Conservation (phyloP, 805 yeast species). For the Nakazawaea wickerhamii region DNA sequence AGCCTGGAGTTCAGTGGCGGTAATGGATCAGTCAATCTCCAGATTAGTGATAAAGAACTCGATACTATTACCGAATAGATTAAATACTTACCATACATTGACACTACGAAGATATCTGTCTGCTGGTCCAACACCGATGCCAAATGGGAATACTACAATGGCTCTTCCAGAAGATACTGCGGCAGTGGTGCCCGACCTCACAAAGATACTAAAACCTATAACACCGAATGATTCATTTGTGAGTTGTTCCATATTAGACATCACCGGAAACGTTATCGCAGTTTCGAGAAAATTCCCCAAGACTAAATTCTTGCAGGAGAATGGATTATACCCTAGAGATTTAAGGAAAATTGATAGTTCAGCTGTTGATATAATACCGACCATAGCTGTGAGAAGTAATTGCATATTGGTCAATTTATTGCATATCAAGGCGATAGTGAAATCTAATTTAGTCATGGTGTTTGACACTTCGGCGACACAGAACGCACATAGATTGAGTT, state of each 20-base stretch:
- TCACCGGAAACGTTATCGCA: constrained; percentile 59
- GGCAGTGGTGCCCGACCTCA: constrained; percentile 9
- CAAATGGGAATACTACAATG: background rate
- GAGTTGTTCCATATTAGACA: constrained; percentile 78
- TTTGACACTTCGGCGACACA: constrained; percentile 68
- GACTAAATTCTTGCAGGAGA: constrained; percentile 61
- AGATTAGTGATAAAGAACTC: too few species aligned
- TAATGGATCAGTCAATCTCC: background rate
- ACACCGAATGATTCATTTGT: constrained; percentile 48
- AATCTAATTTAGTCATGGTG: constrained; percentile 69
- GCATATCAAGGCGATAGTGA: constrained; percentile 87
- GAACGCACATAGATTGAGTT: constrained; percentile 66
- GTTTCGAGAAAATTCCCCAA: constrained; percentile 72
- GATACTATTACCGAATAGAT: too few species aligned
- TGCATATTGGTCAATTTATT: constrained; percentile 78
- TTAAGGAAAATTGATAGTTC: constrained; percentile 76
- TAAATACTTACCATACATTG: too few species aligned
- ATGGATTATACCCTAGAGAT: constrained; percentile 80
- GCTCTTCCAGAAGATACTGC: background rate
- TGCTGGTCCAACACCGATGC: too few species aligned
- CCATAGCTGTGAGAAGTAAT: constrained; percentile 71
- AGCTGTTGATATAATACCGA: constrained; percentile 78
- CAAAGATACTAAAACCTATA: constrained; percentile 32
- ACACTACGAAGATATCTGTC: too few species aligned
- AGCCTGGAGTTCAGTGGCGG: background rate